Conservation (phyloP, 2,329 filamentous ascomycete species). For the Ophiostoma ips region DNA sequence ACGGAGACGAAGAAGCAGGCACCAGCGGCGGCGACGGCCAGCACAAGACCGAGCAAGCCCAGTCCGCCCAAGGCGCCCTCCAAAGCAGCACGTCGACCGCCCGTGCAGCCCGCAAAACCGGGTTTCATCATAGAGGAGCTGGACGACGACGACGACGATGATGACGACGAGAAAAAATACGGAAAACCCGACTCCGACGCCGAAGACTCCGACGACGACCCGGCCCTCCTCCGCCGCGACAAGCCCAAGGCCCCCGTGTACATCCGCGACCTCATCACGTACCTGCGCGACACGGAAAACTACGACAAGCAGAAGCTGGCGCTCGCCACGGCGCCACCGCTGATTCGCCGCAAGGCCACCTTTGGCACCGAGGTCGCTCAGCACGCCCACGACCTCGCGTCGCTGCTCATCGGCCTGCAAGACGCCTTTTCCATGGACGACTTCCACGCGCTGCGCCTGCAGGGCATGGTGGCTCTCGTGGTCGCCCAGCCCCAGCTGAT, state of each 20-base stretch:
- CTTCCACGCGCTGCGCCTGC: constrained; percentile 62
- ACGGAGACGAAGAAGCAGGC: constrained; percentile 11
- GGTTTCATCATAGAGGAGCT: constrained; percentile 53
- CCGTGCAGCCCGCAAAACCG: constrained; percentile 12
- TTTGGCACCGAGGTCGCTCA: constrained; percentile 82
- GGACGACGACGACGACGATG: constrained; percentile 45
- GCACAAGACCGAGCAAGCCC: constrained; percentile 6
- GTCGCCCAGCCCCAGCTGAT: constrained; percentile 63
- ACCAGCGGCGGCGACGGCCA: constrained; percentile 9
- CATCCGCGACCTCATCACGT: constrained; percentile 68
- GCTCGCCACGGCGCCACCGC: constrained; percentile 56
- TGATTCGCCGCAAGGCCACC: constrained; percentile 78
- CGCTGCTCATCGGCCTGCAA: constrained; percentile 63
- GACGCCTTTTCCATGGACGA: constrained; percentile 71
- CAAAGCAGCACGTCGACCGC: background rate
- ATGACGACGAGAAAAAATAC: constrained; percentile 56
- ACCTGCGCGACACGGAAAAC: constrained; percentile 66
- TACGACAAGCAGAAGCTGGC: constrained; percentile 75
- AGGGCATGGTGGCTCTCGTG: constrained; percentile 70
- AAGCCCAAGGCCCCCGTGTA: constrained; percentile 82
- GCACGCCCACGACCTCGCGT: constrained; percentile 68
- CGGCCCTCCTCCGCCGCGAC: constrained; percentile 70
- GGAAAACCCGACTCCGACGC: constrained; percentile 76
- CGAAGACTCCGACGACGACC: constrained; percentile 87
- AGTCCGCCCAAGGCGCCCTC: constrained; percentile 14